Conservation (phyloP, 106 monocot species). For the Phalaenopsis aphrodite region DNA sequence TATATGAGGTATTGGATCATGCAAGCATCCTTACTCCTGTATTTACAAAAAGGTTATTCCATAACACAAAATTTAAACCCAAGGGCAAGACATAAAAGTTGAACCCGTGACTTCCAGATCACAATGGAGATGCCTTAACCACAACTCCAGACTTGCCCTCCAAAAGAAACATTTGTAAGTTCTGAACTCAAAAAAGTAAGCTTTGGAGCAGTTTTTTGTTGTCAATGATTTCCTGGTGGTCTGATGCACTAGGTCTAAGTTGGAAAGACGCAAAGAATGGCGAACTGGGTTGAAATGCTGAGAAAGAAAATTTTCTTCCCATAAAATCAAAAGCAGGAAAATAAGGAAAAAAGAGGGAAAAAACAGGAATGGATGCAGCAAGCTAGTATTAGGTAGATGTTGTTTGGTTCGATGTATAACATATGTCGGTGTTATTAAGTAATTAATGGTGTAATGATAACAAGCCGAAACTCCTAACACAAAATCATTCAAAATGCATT, state of each 20-base stretch:
- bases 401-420: neutral
- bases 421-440: neutral
- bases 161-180: neutral
- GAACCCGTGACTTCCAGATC: neutral
- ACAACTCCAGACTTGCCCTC: neutral
- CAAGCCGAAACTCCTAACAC: no score
- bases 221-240: neutral
- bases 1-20: neutral
- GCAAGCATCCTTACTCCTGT: neutral
- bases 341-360: neutral
- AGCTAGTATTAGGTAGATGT: neutral
- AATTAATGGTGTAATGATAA: no score
- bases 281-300: neutral
- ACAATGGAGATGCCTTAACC: neutral
- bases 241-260: no score
- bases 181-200: neutral
- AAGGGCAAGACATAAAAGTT: no score
- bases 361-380: neutral
- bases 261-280: no score
- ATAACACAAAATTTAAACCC: no score
- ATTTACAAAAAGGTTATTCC: neutral
- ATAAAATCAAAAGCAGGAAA: neutral
- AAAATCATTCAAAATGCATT: no score
- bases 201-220: neutral
- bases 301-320: neutral